Evolutionary conservation across 2,329 filamentous ascomycete species (phyloP).

Genomic region (Paecilomyces sp.): DNA sequence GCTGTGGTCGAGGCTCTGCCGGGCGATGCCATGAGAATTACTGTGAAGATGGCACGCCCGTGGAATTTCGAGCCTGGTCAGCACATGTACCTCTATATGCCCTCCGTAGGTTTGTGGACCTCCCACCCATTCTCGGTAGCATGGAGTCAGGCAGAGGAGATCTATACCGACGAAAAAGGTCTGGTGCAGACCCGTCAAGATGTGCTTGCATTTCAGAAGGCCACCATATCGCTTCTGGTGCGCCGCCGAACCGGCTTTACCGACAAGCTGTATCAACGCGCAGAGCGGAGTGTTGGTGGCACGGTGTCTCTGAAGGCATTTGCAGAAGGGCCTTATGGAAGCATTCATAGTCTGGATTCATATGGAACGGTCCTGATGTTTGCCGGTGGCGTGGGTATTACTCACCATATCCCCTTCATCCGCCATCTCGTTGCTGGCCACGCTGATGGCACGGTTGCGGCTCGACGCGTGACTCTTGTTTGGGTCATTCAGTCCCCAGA

Average conservation of each 20-base stretch:
- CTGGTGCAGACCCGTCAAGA: conserved; percentile 44
- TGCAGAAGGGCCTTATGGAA: conserved; percentile 84
- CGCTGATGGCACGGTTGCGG: conserved; percentile 65
- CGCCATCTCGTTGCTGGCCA: conserved; percentile 66
- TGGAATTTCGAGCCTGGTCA: conserved; percentile 62
- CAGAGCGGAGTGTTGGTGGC: conserved; percentile 45
- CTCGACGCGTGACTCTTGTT: conserved; percentile 72
- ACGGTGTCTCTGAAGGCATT: conserved; percentile 61
- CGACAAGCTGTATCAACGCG: conserved; percentile 67
- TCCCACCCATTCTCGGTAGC: conserved; percentile 73
- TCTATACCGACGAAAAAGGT: conserved; percentile 34
- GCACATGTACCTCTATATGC: conserved; percentile 68
- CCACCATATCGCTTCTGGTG: conserved; percentile 71
- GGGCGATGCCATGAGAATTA: conserved; percentile 63
- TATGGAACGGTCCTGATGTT: conserved; percentile 90
- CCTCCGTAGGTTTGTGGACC: conserved; percentile 59
- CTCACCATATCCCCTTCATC: conserved; percentile 85
- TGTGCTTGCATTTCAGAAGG: conserved; percentile 42
- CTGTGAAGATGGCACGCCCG: conserved; percentile 60
- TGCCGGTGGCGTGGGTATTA: conserved; percentile 89
- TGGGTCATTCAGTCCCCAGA: conserved; percentile 91
- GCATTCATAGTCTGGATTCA: conserved; percentile 77
- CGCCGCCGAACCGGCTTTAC: conserved; percentile 86
- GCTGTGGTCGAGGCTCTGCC: conserved; percentile 62
- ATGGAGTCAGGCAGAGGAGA: conserved; percentile 58